A percentile compares a stretch with the other conserved stretches of the same genome.
These are phyloP conservation scores for Diplodia mutila DNA, from an alignment of 2,329 filamentous ascomycete species.

Conservation along the genomic window DNA sequence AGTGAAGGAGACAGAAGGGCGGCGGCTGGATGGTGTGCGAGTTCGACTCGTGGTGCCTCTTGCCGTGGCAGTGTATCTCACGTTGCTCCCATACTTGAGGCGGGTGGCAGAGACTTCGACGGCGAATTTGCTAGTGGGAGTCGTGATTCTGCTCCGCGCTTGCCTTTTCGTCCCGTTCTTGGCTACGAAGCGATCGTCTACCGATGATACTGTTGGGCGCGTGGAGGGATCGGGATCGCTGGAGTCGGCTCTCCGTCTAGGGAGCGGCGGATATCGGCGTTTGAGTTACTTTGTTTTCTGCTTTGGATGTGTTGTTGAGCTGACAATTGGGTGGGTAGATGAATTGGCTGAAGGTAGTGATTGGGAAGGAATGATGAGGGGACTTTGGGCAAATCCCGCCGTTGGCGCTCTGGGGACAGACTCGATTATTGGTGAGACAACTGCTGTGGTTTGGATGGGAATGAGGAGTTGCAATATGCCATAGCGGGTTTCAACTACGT, in stretches of 20 bases:
- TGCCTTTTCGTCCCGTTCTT: neutral
- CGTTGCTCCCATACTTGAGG: neutral
- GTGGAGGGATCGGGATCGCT: too few relatives aligned
- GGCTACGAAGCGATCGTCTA: neutral
- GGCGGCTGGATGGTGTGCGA: neutral
- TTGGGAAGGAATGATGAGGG: neutral
- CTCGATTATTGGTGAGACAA: neutral
- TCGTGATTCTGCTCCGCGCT: neutral
- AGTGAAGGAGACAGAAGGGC: too few relatives aligned
- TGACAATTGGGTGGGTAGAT: neutral
- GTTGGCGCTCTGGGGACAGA: neutral
- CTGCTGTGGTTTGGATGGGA: neutral
- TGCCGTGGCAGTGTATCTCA: neutral
- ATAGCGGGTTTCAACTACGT: too few relatives aligned
- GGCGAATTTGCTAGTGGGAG: neutral
- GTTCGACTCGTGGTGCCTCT: neutral
- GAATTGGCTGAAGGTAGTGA: neutral
- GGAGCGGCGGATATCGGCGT: neutral
- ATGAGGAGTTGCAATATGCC: neutral
- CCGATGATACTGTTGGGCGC: too few relatives aligned
- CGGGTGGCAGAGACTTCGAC: neutral
- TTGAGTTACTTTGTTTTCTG: neutral
- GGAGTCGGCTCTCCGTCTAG: too few relatives aligned
- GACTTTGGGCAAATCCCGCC: neutral
- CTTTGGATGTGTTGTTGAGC: neutral